Percentiles rank a stretch among this genome's conserved stretches.
Evolutionary conservation across 371 early-diverging fungal genomes (phyloP).

Genomic region (Mucor sp.): DNA sequence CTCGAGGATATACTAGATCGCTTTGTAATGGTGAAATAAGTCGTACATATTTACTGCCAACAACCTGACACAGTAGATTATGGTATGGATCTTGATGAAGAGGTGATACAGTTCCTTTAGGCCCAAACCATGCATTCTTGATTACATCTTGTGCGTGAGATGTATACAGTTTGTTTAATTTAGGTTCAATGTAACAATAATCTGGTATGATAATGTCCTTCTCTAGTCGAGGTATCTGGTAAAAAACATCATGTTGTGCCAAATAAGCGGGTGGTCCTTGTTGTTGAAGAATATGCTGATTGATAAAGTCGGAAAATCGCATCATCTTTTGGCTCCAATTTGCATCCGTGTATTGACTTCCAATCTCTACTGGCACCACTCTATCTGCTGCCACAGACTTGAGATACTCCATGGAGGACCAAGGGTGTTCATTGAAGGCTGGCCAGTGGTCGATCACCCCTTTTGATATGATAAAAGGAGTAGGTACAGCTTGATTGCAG

Average conservation of each 20-base stretch:
- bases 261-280: conserved; percentile 61
- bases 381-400: conserved; percentile 68
- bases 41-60: conserved; percentile 81
- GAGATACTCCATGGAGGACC: conserved; percentile 69
- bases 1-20: conserved; percentile 59
- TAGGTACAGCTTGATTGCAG: conserved; percentile 19
- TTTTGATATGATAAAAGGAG: conserved; percentile 51
- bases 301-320: conserved; percentile 74
- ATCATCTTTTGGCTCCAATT: conserved; percentile 83
- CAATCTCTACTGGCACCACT: conserved; percentile 88
- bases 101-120: conserved; percentile 83
- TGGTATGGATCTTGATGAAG: conserved; percentile 86
- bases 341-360: conserved; percentile 73
- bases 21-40: conserved; percentile 71
- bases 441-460: conserved; percentile 76
- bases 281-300: conserved; percentile 39
- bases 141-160: conserved; percentile 53
- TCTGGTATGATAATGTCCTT: conserved; percentile 80
- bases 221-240: conserved; percentile 75
- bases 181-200: conserved; percentile 67
- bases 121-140: conserved; percentile 91
- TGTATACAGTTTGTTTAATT: conserved; percentile 25
- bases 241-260: conserved; percentile 89
- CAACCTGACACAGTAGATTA: conserved; percentile 88
- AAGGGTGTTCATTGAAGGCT: conserved; percentile 56